phyloP scores from a whole-genome alignment of 2,329 filamentous ascomycete species.

The Corynespora cassiicola region DNA sequence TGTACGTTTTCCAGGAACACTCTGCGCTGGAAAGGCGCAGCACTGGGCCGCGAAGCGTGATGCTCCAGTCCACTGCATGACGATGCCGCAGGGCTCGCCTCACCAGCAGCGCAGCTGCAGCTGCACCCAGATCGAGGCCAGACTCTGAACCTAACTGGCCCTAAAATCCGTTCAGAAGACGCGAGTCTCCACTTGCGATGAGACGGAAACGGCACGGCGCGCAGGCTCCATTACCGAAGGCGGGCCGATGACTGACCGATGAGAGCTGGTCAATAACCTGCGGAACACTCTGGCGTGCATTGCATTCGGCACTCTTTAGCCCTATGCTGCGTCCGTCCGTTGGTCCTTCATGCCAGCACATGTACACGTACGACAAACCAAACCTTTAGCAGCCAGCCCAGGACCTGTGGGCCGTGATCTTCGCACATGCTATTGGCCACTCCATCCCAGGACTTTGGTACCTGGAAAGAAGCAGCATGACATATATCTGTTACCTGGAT shows the following conservation, averaged over 20 bases:
- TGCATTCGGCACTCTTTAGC: conserved; percentile 34
- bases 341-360: conserved; percentile 41
- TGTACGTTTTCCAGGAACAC: conserved; percentile 7
- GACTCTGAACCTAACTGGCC: conserved; percentile 12
- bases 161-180: conserved; percentile 12
- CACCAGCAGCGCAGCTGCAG: not conserved
- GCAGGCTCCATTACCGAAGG: conserved; percentile 30
- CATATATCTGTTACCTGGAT: conserved; percentile 37
- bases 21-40: not conserved
- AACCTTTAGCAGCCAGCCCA: conserved; percentile 25
- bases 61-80: not conserved
- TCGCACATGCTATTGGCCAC: conserved; percentile 30
- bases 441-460: conserved; percentile 24
- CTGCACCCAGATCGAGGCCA: conserved; percentile 10
- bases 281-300: conserved; percentile 34
- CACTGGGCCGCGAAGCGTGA: conserved; percentile 1
- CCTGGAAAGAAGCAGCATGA: conserved; percentile 30
- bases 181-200: conserved; percentile 14
- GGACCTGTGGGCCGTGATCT: conserved; percentile 13
- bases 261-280: conserved; percentile 29
- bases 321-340: conserved; percentile 27
- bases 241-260: conserved; percentile 26
- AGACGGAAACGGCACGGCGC: conserved; percentile 41
- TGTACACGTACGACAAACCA: conserved; percentile 31
- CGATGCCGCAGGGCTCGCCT: conserved; percentile 1